phyloP scores from a whole-genome alignment of 305 asterid species.

The Solanum hybrid region DNA sequence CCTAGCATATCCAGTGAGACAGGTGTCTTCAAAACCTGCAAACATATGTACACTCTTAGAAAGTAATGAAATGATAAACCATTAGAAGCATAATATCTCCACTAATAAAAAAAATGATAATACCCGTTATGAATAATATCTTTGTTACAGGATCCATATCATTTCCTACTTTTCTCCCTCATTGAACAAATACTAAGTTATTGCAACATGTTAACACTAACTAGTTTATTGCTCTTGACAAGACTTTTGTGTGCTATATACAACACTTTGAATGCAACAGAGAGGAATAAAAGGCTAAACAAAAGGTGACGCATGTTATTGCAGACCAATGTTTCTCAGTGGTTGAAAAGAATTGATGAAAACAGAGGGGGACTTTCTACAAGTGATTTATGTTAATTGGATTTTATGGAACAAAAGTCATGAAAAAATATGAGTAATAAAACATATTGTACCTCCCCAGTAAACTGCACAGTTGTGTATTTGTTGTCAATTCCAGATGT shows the following conservation, averaged over 20 bases:
- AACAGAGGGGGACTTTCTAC: neutral
- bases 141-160: neutral
- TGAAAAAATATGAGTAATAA: neutral
- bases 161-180: neutral
- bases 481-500: constrained; percentile 98
- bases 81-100: neutral
- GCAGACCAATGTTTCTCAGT: neutral
- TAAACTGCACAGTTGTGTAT: constrained; percentile 92
- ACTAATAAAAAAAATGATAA: neutral
- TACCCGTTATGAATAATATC: neutral
- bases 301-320: neutral
- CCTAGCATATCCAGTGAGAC: constrained; percentile 99
- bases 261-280: neutral
- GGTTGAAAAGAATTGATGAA: neutral
- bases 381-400: neutral
- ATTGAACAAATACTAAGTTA: neutral
- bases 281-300: neutral
- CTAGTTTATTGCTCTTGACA: neutral
- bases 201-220: neutral
- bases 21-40: constrained; percentile 91
- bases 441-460: constrained; percentile 69
- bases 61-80: neutral
- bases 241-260: neutral
- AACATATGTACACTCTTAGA: neutral
- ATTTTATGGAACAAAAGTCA: neutral